phyloP scores from a whole-genome alignment of 768 basidiomycete species.

The Postia placenta region DNA sequence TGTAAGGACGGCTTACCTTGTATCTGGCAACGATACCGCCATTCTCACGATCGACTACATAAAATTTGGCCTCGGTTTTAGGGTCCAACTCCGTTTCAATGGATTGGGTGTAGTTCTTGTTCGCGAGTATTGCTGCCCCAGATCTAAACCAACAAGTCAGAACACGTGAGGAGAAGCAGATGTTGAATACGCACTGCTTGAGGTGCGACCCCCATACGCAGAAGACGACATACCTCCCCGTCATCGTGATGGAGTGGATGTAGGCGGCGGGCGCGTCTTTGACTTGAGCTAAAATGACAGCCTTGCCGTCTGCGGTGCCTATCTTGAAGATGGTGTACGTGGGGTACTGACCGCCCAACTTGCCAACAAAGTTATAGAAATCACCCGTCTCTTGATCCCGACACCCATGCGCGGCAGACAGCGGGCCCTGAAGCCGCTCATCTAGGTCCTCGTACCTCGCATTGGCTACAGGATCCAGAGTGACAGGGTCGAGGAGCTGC shows the following conservation, averaged over 20 bases:
- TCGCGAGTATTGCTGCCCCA: constrained; percentile 21
- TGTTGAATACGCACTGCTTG: constrained; percentile 5
- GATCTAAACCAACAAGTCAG: constrained; percentile 1
- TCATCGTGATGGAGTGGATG: constrained; percentile 32
- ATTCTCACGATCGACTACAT: constrained; percentile 31
- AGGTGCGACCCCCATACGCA: constrained; percentile 28
- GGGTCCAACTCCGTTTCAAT: constrained; percentile 26
- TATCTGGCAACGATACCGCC: constrained; percentile 33
- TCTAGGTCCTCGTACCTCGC: constrained; percentile 24
- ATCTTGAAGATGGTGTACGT: constrained; percentile 32
- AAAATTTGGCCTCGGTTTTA: constrained; percentile 26
- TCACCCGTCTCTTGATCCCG: constrained; percentile 30
- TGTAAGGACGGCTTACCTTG: constrained; percentile 11
- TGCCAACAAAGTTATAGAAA: constrained; percentile 29
- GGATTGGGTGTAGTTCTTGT: constrained; percentile 27
- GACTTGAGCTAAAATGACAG: constrained; percentile 29
- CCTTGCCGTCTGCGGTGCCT: constrained; percentile 13
- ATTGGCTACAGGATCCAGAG: constrained; percentile 30
- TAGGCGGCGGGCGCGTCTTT: constrained; percentile 34
- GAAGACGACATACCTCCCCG: constrained; percentile 30
- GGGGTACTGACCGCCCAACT: constrained; percentile 21
- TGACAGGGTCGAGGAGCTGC: constrained; percentile 30
- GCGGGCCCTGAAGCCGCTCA: constrained; percentile 25
- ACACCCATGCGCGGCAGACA: constrained; percentile 33
- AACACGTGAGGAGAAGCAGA: too few relatives aligned